Conservation (phyloP, 345 rosid genomes). For the Mercurialis annua region DNA sequence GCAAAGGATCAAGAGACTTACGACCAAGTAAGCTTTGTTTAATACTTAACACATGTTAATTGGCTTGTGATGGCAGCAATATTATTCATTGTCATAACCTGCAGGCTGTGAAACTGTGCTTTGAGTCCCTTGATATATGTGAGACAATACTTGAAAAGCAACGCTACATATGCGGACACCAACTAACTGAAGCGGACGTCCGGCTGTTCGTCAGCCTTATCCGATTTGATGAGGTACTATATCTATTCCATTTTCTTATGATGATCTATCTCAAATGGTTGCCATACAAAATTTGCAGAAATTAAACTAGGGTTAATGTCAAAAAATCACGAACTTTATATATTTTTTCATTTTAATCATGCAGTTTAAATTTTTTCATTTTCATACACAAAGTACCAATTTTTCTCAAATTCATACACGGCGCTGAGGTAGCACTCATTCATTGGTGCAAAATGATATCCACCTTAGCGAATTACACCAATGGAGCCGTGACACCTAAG, state of each 20-base stretch:
- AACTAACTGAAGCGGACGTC: constrained; percentile 66
- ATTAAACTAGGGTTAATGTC: too few relatives aligned
- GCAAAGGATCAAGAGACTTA: constrained; percentile 47
- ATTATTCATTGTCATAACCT: background rate
- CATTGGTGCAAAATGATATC: too few relatives aligned
- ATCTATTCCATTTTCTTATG: background rate
- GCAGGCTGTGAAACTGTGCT: constrained; percentile 67
- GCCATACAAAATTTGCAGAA: too few relatives aligned
- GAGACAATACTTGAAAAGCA: constrained; percentile 69
- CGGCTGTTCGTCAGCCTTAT: constrained; percentile 77
- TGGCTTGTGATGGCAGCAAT: background rate
- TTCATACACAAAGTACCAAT: background rate
- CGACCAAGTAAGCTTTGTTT: constrained; percentile 34
- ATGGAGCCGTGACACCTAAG: too few relatives aligned
- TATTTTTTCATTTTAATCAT: too few relatives aligned
- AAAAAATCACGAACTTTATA: too few relatives aligned
- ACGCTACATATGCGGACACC: constrained; percentile 65
- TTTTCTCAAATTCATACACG: too few relatives aligned
- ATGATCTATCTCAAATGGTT: background rate
- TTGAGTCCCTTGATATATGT: constrained; percentile 69
- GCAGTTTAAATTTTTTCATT: too few relatives aligned
- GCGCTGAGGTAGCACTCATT: too few relatives aligned
- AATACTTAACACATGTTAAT: background rate
- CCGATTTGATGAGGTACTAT: constrained; percentile 86
- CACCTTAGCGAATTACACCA: too few relatives aligned